Percentiles rank a stretch among this genome's conserved stretches.
Conservation (phyloP, 1,284 basidiomycete genomes). For the Austroboletus olivaceoglutinosus region DNA sequence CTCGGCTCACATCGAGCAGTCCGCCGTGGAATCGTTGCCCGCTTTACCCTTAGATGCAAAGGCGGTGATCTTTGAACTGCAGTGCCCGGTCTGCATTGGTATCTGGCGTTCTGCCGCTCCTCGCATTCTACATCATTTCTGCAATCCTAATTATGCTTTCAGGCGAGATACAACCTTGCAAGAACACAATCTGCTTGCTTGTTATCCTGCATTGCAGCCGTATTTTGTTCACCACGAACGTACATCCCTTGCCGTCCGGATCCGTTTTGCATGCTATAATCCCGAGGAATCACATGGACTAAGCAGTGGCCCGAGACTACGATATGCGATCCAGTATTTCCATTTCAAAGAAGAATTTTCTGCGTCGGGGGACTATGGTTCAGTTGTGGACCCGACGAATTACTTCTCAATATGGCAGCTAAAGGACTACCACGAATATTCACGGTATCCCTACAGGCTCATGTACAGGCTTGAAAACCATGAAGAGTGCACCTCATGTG, state of each 20-base stretch:
- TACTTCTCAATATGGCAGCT: neutral
- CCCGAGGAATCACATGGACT: neutral
- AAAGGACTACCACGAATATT: neutral
- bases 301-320: neutral
- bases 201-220: neutral
- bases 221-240: neutral
- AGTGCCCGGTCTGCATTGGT: neutral
- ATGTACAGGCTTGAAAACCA: neutral
- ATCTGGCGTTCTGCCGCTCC: conserved; percentile 5
- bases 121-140: neutral
- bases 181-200: neutral
- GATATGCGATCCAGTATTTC: neutral
- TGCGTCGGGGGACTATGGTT: neutral
- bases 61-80: conserved; percentile 5
- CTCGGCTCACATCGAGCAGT: neutral
- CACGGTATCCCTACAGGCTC: neutral
- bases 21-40: neutral
- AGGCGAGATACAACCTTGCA: conserved; percentile 15
- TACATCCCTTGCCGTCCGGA: neutral
- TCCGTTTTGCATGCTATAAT: neutral
- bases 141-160: too few relatives aligned
- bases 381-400: neutral
- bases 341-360: neutral
- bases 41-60: neutral
- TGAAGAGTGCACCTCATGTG: neutral